Evolutionary conservation across 345 rosid species (phyloP).

Genomic region (Eucalyptus viminalis): DNA sequence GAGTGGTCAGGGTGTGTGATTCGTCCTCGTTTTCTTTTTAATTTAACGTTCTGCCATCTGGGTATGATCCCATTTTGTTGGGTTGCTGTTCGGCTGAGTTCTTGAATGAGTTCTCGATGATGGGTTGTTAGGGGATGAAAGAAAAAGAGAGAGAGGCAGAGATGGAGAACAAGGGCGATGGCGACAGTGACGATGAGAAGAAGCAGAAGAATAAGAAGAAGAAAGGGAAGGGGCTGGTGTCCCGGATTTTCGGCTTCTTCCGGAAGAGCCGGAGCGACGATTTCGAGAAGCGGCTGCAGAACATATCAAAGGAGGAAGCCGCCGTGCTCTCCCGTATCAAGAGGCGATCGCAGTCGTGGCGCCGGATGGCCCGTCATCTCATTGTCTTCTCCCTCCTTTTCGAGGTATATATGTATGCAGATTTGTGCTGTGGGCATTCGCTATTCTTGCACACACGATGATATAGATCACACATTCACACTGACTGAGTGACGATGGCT

Average conservation of each 20-base stretch:
- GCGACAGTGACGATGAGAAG: background rate
- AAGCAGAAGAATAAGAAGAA: slow-evolving; percentile 1
- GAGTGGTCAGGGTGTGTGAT: background rate
- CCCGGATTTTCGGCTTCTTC: slow-evolving; percentile 61
- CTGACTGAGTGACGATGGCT: background rate
- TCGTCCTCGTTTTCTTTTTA: background rate
- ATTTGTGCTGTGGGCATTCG: background rate
- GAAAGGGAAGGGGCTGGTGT: slow-evolving; percentile 51
- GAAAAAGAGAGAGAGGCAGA: background rate
- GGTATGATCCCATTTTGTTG: background rate
- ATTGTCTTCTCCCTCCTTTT: slow-evolving; percentile 48
- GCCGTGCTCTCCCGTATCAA: slow-evolving; percentile 52
- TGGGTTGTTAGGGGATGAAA: background rate
- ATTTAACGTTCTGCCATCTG: background rate
- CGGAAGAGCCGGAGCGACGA: slow-evolving; percentile 41
- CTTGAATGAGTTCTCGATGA: background rate
- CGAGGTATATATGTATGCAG: slow-evolving; percentile 38
- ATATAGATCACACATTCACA: background rate
- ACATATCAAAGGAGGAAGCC: slow-evolving; percentile 85
- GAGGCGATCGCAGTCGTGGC: slow-evolving; percentile 51
- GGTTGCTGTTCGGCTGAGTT: background rate
- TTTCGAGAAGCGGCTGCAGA: slow-evolving; percentile 81
- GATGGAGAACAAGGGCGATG: background rate
- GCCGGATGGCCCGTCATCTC: slow-evolving; percentile 48
- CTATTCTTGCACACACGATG: background rate